phyloP scores from a whole-genome alignment of 768 basidiomycete species.

The Krasilnikovozyma curviuscula region DNA sequence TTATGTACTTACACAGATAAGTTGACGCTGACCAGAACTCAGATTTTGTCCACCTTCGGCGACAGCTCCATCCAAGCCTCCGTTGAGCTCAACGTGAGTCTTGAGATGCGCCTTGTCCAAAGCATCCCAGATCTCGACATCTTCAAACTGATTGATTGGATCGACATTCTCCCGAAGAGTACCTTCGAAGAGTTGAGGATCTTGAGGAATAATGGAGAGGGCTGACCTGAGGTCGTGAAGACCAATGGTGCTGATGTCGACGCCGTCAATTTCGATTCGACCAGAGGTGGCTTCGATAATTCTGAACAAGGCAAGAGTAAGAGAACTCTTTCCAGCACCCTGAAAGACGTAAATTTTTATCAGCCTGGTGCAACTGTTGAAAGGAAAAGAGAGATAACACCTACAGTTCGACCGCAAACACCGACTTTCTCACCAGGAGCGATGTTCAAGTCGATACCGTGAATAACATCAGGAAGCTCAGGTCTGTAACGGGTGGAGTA shows the following conservation, averaged over 20 bases:
- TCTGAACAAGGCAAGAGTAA: constrained; percentile 26
- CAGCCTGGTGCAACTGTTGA: neutral
- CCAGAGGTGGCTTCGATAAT: constrained; percentile 18
- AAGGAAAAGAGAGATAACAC: neutral
- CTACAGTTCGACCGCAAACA: constrained; percentile 18
- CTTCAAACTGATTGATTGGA: constrained; percentile 22
- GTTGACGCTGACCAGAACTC: constrained; percentile 65
- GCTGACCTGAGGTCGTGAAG: constrained; percentile 22
- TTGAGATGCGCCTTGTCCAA: constrained; percentile 41
- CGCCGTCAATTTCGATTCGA: constrained; percentile 3
- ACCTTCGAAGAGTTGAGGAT: constrained; percentile 30
- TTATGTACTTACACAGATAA: constrained; percentile 55
- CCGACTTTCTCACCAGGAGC: constrained; percentile 25
- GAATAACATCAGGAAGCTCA: constrained; percentile 24
- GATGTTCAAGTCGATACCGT: constrained; percentile 23
- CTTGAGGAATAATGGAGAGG: constrained; percentile 72
- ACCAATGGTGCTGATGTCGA: constrained; percentile 18
- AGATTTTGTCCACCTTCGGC: constrained; percentile 64
- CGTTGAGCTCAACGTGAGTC: constrained; percentile 28
- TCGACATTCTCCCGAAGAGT: constrained; percentile 17
- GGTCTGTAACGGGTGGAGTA: constrained; percentile 25
- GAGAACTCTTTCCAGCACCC: constrained; percentile 25
- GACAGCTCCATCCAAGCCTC: constrained; percentile 51
- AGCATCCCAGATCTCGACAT: constrained; percentile 72
- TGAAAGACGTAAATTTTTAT: neutral